Base-by-base conservation (phyloP, 2,329 filamentous ascomycete species). In the Aureobasidium zeae region DNA sequence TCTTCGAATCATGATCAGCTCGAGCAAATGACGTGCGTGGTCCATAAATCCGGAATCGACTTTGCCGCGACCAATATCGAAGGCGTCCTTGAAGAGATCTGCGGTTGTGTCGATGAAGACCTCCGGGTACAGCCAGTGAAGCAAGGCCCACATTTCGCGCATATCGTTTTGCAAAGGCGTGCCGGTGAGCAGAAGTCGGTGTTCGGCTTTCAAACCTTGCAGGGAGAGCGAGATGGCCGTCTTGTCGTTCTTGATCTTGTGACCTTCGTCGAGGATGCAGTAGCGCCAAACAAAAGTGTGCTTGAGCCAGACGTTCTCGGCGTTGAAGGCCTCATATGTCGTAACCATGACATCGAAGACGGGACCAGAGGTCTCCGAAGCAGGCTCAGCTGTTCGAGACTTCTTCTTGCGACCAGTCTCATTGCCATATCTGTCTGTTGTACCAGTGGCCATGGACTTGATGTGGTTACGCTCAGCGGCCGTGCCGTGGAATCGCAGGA, bases 91-190 rank as follows among this genome's bases (percentile, higher is more conserved):
- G 56, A 79, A 79, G 0, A 68, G 56, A 2, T 66, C 58, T 8
- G 62, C 62, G 0, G 73, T 77, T 22, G 70, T 69, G 1, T 61
- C 55, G 0, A 63, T 62, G 53, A 79, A 79, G 1, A 79, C 66
- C n/a, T 76, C 70, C 0, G 73, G 73, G 30, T 72, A 74, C 0
- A 78, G 61, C 71, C 72, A 78, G 37, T 73, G 69, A 0, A 77
- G 58, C 1, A 78, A 57, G 0, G 72, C 68, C 74, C 74, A 78
- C 47, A 77, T 62, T 52, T 78, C 74, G 2, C 62, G 58, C 0
- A 79, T 57, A 43, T 79, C 72, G 48, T 78, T 79, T 47, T 78
- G 75, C 0, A 78, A 60, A 0, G 74, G 75, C 0, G 75, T 79
- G 2, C 66, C 71, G 0, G 70, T 74, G 3, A 75, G 53, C 1